phyloP scores from a whole-genome alignment of 108 stramenopile species.

The Fragilaria crotonensis region DNA sequence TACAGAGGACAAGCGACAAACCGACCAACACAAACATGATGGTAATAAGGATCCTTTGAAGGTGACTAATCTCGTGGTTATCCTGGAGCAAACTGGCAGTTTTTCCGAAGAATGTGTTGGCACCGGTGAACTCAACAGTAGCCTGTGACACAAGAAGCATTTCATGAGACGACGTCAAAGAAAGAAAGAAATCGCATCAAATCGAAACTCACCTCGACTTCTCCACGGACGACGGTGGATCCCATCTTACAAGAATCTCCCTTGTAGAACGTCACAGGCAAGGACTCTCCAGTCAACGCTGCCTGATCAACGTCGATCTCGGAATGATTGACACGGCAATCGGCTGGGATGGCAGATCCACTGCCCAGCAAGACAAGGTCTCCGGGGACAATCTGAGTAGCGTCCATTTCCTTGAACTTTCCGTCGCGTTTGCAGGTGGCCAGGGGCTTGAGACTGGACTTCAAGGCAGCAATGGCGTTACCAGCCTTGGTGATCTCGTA shows the following conservation, averaged over 20 bases:
- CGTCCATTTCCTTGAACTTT: constrained; percentile 29
- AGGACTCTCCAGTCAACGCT: constrained; percentile 75
- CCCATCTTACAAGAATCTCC: constrained; percentile 57
- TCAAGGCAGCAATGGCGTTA: constrained; percentile 65
- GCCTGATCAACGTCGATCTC: constrained; percentile 72
- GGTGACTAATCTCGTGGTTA: constrained; percentile 18
- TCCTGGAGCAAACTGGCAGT: constrained; percentile 51
- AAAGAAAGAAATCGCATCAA: background rate
- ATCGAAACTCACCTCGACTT: constrained; percentile 22
- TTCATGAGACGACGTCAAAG: background rate
- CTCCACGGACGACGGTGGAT: constrained; percentile 62
- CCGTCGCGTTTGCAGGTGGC: constrained; percentile 62
- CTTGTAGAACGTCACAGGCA: constrained; percentile 66
- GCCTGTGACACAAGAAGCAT: background rate
- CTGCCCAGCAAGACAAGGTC: constrained; percentile 34
- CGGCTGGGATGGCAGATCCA: constrained; percentile 54
- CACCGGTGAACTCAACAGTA: constrained; percentile 57
- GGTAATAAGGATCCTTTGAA: no score
- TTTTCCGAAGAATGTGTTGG: constrained; percentile 70
- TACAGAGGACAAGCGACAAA: constrained; percentile 40
- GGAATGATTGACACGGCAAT: constrained; percentile 37
- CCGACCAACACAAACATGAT: constrained; percentile 54
- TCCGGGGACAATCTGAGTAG: constrained; percentile 42
- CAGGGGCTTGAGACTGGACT: constrained; percentile 50
- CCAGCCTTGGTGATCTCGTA: constrained; percentile 64